Base-by-base conservation (phyloP, 805 yeast species). In the Starmerella riodocensis region DNA sequence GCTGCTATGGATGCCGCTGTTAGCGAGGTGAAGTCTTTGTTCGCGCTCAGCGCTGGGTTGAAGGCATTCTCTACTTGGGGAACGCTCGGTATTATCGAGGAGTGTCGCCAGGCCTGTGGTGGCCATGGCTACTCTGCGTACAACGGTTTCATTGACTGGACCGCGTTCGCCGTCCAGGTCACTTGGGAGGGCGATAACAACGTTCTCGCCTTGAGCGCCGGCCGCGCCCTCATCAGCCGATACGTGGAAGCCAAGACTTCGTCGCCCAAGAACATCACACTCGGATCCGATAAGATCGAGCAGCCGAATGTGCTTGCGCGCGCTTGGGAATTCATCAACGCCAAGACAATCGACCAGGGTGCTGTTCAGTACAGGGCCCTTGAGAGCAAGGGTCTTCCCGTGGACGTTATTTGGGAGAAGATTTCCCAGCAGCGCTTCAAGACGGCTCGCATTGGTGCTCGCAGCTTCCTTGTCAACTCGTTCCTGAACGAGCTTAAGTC, bases 151-250 rank as follows among this genome's bases (percentile, higher is more conserved):
- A 71, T 71, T 46, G 96, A 86, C 59, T 88, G 93, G 83, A 43
- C 28, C 18, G 44, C 47, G 11, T 43, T 43, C 21, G 94, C 81
- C n/a, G 95, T 86, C 29, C 95, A 86, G 64, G 85, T 94, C 62
- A 86, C 96, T 16, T 86, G 96, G 96, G 96, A 86, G 65, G 96
- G 96, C 60, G 96, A 86, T 61, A 86, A 86, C 65, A 85, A 76
- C 54, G 78, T 86, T 32, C 67, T 86, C 48, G 80, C 85, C 2
- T 74, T 83, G 60, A 77, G 84, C 39, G 73, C 84, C 43, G 96
- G 94, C 42, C 76, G 88, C 58, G 74, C 91, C 20, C 65, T 78
- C 29, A 64, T 76, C 47, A 71, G 70, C 41, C 64, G 67, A 52
- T 52, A 50, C 28, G 66, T 68, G n/a, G 69, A 68, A 12, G 66